Evolutionary conservation across 208 protist species (phyloP).

Genomic region (Trypanosoma mega): DNA sequence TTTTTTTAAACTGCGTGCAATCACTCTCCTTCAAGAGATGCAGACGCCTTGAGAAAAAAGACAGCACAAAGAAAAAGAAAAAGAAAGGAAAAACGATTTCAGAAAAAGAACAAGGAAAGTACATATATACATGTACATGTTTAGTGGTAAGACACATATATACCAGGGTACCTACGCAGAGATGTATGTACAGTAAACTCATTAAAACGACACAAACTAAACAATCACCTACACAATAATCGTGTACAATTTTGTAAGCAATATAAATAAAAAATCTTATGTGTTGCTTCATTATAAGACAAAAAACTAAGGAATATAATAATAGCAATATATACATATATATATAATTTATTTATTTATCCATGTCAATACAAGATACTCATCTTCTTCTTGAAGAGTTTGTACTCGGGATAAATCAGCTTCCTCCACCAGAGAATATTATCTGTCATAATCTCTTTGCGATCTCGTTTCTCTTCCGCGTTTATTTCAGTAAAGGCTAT

Average conservation of each 20-base stretch:
- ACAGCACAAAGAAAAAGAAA: background rate
- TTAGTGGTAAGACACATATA: too few relatives aligned
- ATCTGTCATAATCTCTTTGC: slow-evolving; percentile 34
- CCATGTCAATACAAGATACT: background rate
- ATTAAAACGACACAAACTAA: background rate
- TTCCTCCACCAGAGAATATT: slow-evolving; percentile 39
- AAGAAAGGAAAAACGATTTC: slow-evolving; percentile 13
- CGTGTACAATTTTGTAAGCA: background rate
- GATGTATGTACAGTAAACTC: too few relatives aligned
- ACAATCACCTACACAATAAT: too few relatives aligned
- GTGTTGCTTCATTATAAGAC: background rate
- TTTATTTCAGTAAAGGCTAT: slow-evolving; percentile 12
- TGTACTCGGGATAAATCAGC: slow-evolving; percentile 21
- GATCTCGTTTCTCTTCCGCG: slow-evolving; percentile 8
- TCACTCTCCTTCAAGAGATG: too few relatives aligned
- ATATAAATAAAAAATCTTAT: background rate
- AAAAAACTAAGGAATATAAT: slow-evolving; percentile 15
- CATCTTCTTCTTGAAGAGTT: slow-evolving; percentile 21
- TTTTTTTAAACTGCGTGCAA: too few relatives aligned
- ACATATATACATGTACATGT: background rate
- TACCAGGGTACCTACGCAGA: too few relatives aligned
- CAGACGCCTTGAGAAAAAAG: background rate
- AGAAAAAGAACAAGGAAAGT: slow-evolving; percentile 13
- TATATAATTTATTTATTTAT: slow-evolving; percentile 15
- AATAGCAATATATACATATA: slow-evolving; percentile 11